phyloP scores from a whole-genome alignment of 192 early-diverging fungal species.

The Coemansia sp. region DNA sequence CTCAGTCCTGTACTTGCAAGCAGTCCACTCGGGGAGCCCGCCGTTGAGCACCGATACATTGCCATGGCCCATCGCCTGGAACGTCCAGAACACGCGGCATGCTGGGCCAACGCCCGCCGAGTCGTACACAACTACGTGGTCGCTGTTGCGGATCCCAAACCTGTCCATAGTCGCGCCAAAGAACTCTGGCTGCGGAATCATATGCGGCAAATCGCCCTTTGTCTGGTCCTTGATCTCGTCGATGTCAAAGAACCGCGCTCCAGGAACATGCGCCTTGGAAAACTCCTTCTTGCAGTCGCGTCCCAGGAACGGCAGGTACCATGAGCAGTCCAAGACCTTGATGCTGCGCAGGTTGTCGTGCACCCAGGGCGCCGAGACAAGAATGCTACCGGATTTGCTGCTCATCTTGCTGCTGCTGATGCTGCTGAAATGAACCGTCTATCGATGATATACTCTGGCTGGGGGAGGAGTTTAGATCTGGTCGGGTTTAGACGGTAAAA shows the following conservation, averaged over 20 bases:
- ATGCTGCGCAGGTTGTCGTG: slow-evolving; percentile 59
- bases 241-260: slow-evolving; percentile 88
- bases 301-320: slow-evolving; percentile 80
- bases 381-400: not conserved
- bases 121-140: slow-evolving; percentile 93
- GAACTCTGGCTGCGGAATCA: slow-evolving; percentile 73
- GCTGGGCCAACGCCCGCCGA: slow-evolving; percentile 75
- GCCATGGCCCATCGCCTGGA: slow-evolving; percentile 82
- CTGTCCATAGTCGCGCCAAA: slow-evolving; percentile 70
- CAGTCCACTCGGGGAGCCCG: slow-evolving; percentile 79
- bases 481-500: not conserved
- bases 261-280: slow-evolving; percentile 60
- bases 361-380: slow-evolving; percentile 64
- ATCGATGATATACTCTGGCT: not conserved
- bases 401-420: not conserved
- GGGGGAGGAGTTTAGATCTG: too few species aligned
- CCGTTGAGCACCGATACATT: slow-evolving; percentile 88
- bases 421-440: not conserved
- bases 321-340: slow-evolving; percentile 85
- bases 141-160: slow-evolving; percentile 73
- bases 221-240: slow-evolving; percentile 78
- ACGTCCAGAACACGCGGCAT: slow-evolving; percentile 90
- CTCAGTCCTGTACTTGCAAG: slow-evolving; percentile 33
- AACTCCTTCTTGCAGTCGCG: slow-evolving; percentile 73
- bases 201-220: slow-evolving; percentile 73